Evolutionary conservation across 106 monocot species (phyloP), one percentile per base, ranked within the genome.

Genomic region (Allium fistulosum): DNA sequence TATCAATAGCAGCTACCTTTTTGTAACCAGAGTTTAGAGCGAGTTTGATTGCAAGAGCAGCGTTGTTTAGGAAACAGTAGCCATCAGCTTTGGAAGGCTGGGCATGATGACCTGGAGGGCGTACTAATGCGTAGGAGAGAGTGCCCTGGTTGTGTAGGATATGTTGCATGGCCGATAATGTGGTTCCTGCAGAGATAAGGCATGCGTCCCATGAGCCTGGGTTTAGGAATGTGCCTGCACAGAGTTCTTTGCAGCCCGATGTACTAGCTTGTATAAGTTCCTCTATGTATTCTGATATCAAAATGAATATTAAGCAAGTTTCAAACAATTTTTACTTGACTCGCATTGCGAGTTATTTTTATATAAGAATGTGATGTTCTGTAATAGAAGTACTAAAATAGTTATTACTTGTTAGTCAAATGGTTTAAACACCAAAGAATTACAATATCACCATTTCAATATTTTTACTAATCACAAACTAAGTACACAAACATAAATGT

Each of bases 41-140:
- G 45, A 84, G 75, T 60, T 92, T 79, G 73, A 81, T 68, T 12
- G 92, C 91, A 10, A 97, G 72, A 37, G 92, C 86, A 53, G 96
- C 88, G 71, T 97, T 97, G 72, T 97, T 92, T 12, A 97, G 73
- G 57, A 97, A 97, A 65, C 96, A 96, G 59, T 96, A 96, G 11
- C 96, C 96, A 75, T 96, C 96, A 9, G 96, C 96, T 16, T 28
- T 77, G 67, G 76, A 79, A 16, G 96, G 96, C 53, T 96, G 96
- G 9, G 96, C 88, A 63, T 96, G 96, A 75, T 96, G 96, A 48
- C 96, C 96, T 26, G 96, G 96, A 7, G 96, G 96, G 3, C 96
- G 88, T 28, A 95, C 95, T 50, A 95, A 71, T 7, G 95, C 88
- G 69, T 91, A 95, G 12, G 88, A 79, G 48, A 95, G 68, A 62